A percentile compares a stretch with the other conserved stretches of the same genome.
These are phyloP conservation scores for Ogataea saltuana DNA, from an alignment of 805 yeast species.

Conservation along the genomic window DNA sequence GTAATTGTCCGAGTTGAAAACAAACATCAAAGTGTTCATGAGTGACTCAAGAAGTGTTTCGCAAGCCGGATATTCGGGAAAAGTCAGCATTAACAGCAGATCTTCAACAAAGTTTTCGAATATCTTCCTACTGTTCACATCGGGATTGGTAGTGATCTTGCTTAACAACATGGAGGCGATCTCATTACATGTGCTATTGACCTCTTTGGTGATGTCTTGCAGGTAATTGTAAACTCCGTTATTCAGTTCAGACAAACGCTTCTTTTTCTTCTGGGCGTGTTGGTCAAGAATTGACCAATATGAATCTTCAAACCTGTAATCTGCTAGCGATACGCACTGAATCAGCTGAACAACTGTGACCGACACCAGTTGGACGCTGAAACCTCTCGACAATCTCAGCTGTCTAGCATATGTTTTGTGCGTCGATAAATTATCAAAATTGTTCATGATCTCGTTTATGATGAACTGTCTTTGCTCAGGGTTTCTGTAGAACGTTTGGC, in stretches of 20 bases:
- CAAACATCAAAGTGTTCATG: constrained; percentile 42
- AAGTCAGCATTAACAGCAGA: constrained; percentile 45
- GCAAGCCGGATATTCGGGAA: constrained; percentile 65
- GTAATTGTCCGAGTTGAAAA: constrained; percentile 41
- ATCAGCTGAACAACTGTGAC: constrained; percentile 45
- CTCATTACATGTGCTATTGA: constrained; percentile 25
- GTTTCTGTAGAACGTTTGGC: constrained; percentile 41
- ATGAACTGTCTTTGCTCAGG: constrained; percentile 60
- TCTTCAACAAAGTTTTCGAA: constrained; percentile 62
- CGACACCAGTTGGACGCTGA: constrained; percentile 50
- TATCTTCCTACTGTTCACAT: constrained; percentile 34
- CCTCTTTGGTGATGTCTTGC: constrained; percentile 10
- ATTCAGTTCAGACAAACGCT: constrained; percentile 14
- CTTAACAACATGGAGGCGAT: constrained; percentile 35
- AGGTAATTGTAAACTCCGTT: constrained; percentile 14
- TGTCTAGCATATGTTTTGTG: constrained; percentile 47
- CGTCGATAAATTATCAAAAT: constrained; percentile 50
- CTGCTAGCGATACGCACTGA: constrained; percentile 27
- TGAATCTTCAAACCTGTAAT: constrained; percentile 24
- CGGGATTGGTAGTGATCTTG: constrained; percentile 36
- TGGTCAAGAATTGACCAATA: constrained; percentile 24
- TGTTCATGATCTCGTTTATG: constrained; percentile 57
- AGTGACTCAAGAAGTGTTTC: constrained; percentile 50
- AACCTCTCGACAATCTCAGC: constrained; percentile 44
- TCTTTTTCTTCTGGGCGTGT: constrained; percentile 11